Evolutionary conservation across 805 yeast genomes (phyloP).

Genomic region (Kodamaea neixiangensis): DNA sequence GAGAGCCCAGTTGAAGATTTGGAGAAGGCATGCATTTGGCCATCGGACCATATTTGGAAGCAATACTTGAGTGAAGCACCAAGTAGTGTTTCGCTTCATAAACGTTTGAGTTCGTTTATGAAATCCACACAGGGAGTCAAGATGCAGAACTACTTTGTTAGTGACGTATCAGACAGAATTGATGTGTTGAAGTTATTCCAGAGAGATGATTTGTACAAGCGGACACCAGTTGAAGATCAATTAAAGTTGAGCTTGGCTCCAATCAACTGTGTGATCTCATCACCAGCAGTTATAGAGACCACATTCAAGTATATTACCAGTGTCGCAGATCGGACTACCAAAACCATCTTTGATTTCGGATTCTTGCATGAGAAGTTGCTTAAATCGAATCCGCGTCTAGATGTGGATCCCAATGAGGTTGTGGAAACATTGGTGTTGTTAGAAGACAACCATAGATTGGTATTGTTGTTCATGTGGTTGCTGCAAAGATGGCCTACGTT

Average conservation of each 20-base stretch:
- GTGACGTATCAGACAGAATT: constrained; percentile 40
- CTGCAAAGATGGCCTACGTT: constrained; percentile 82
- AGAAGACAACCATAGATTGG: constrained; percentile 68
- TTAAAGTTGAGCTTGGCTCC: constrained; percentile 65
- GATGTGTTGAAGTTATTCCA: constrained; percentile 48
- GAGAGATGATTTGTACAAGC: constrained; percentile 24
- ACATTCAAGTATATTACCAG: constrained; percentile 53
- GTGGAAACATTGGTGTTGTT: constrained; percentile 31
- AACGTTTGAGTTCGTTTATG: constrained; percentile 52
- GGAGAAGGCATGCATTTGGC: constrained; percentile 72
- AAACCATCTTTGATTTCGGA: constrained; percentile 54
- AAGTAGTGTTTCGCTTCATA: constrained; percentile 44
- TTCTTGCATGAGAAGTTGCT: constrained; percentile 32
- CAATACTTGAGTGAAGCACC: constrained; percentile 65
- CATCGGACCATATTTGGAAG: constrained; percentile 71
- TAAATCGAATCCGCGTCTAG: constrained; percentile 19
- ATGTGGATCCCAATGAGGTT: constrained; percentile 21
- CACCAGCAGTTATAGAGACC: constrained; percentile 40
- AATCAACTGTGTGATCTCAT: constrained; percentile 33
- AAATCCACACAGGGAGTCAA: constrained; percentile 29
- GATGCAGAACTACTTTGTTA: constrained; percentile 33
- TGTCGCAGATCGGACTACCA: constrained; percentile 55
- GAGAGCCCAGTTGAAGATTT: constrained; percentile 53
- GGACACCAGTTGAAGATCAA: constrained; percentile 54
- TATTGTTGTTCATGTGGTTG: constrained; percentile 80